Evolutionary conservation across 1,284 basidiomycete species (phyloP).

Genomic region (Flammula alnicola): DNA sequence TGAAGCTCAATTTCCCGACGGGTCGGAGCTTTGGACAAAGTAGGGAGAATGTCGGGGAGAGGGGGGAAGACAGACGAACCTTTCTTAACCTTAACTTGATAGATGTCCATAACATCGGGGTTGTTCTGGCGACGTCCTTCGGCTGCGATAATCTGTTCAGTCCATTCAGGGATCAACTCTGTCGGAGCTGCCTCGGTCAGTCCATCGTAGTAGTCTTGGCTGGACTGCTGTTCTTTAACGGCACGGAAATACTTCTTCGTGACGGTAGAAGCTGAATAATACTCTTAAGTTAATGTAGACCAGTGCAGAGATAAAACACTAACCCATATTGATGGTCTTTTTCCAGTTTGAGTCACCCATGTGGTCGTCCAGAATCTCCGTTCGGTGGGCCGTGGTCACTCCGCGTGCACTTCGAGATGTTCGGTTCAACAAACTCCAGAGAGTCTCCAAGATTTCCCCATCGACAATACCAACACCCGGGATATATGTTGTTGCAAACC

Average conservation of each 20-base stretch:
- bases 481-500: conserved; percentile 22
- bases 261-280: neutral
- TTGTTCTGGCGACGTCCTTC: neutral
- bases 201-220: neutral
- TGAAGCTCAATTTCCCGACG: neutral
- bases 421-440: conserved; percentile 21
- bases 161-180: neutral
- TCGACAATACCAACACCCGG: conserved; percentile 19
- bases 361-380: conserved; percentile 20
- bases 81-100: neutral
- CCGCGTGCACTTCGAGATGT: conserved; percentile 8
- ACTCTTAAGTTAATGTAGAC: neutral
- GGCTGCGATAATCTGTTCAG: neutral
- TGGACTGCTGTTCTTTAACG: neutral
- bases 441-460: conserved; percentile 27
- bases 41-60: no score
- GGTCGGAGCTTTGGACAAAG: neutral
- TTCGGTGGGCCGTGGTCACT: conserved; percentile 12
- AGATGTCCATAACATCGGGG: neutral
- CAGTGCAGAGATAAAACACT: neutral
- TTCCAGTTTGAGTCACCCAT: conserved; percentile 25
- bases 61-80: no score
- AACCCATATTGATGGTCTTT: conserved; percentile 23
- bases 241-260: neutral
- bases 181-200: neutral